Evolutionary conservation across 169 alveolate genomes (phyloP), one percentile per base, ranked within the genome.

Genomic region (Plasmodium yoelii): DNA sequence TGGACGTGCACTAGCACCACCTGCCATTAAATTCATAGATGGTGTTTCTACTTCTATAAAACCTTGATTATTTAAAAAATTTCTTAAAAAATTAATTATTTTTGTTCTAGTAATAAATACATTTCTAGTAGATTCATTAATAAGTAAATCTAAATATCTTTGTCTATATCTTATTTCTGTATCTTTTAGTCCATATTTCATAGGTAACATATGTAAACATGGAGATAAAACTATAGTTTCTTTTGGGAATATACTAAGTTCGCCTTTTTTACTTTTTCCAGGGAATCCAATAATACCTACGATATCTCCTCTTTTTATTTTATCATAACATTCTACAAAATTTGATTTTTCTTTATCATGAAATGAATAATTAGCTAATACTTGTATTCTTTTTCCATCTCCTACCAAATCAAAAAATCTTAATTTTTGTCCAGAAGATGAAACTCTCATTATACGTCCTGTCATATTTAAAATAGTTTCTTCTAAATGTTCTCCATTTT

Each of bases 31-130:
- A 87, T 98, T 97, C 98, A 99, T 96, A 97, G 97, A 97, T 22
- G 99, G 99, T 53, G 99, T 99, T 94, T 99, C 99, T 22, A 98
- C 99, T 93, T 99, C 99, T 18, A 97, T 49, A 93, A 98, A 98
- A 3, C 98, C 99, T 34, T 97, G 93, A 55, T 94, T 95, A 74
- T 95, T 97, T 82, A 99, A 94, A 92, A 93, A 94, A 49, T 59
- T 89, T 68, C 99, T 95, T 46, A 97, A 73, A 84, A 75, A 92
- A 75, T 92, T 87, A 47, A 97, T 93, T 28, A 97, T 94, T 74
- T 93, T 92, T 6, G 98, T 87, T 60, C 98, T 93, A 60, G 97
- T 97, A 47, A 96, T 88, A 95, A 99, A 97, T 55, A 95, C 95
- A 53, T 94, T 93, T 88, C 98, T 95, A 15, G 95, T 93, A 13